Evolutionary conservation across 148 eudicot species (phyloP).

Genomic region (Salicornia ramosissima): DNA sequence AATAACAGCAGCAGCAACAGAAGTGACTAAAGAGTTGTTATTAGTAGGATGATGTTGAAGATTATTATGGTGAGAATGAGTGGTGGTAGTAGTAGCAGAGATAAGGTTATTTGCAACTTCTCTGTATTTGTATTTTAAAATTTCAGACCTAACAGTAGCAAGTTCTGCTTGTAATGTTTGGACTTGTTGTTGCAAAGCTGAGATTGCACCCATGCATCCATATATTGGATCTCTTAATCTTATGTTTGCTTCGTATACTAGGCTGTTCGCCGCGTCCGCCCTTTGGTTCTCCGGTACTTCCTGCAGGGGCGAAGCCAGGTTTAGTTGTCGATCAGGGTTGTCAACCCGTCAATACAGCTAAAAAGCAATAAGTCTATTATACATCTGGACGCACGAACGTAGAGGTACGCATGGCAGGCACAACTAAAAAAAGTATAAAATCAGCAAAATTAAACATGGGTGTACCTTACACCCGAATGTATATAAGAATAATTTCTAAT

Average conservation of each 20-base stretch:
- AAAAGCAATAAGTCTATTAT: too few relatives aligned
- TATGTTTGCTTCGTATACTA: conserved; percentile 85
- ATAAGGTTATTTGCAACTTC: conserved; percentile 47
- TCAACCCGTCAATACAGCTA: too few relatives aligned
- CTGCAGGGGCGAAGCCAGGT: conserved; percentile 32
- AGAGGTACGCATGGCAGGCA: too few relatives aligned
- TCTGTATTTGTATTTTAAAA: conserved; percentile 57
- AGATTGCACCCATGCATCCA: conserved; percentile 92
- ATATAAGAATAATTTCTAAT: too few relatives aligned
- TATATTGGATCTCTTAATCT: conserved; percentile 78
- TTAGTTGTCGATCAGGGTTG: too few relatives aligned
- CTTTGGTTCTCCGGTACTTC: conserved; percentile 71
- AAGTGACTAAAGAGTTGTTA: conserved; percentile 12
- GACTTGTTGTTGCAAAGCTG: conserved; percentile 66
- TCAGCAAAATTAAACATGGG: too few relatives aligned
- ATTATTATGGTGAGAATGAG: conserved; percentile 11
- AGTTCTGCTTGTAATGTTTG: conserved; percentile 58
- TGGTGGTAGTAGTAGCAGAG: conserved; percentile 23
- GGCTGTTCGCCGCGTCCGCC: conserved; percentile 79
- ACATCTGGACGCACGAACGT: too few relatives aligned
- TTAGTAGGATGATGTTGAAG: neutral
- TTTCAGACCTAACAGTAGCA: conserved; percentile 52
- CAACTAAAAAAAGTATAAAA: too few relatives aligned
- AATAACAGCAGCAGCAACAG: conserved; percentile 13
- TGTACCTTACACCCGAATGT: too few relatives aligned